Evolutionary conservation across 345 rosid species (phyloP), one percentile per base, ranked within the genome.

Genomic region (Euphorbia lathyris): DNA sequence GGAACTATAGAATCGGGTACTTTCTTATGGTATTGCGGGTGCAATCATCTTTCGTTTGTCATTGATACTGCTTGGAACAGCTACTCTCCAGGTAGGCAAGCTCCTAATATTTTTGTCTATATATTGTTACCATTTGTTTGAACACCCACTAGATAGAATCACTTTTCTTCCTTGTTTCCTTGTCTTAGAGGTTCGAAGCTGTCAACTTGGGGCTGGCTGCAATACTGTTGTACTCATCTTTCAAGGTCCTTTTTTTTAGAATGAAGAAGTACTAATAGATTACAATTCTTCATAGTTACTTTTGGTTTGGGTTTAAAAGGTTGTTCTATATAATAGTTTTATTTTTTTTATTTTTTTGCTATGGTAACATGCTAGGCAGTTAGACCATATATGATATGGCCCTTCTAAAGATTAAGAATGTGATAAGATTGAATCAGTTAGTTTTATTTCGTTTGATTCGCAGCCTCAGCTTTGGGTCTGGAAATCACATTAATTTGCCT

Each of bases 71-170:
- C 91, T 94, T 67, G 98, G 98, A 77, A 70, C 96, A 58, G 97
- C 90, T 23, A 90, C 98, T 67, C 91, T 93, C 71, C 96, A 94
- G 95, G 98, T 94, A 90, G 91, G 95, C 90, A 77, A 78, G 51
- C 76, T 5, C 29, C 14, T 64, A 3, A 48, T 17, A 34, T 34
- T 34, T 60, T 12, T 27, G 12, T 53, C 30, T 11, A 12, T 22
- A 38, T 27, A 26, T 2, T 55, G 7, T 66, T 64, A 36, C 65
- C 59, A 0, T 29, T 53, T 62, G 34, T 58, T 19, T 71, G 45
- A 19, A 53, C 67, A 36, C 48, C 55, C 59, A 58, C 69, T 80
- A 50, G 19, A 68, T 29, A 34, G 38, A 25, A 52, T 72, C 26
- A 6, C 9, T 53, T 42, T 29, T 56, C 68, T 58, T 63, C 2